Percentiles rank a stretch among this genome's conserved stretches.
These are phyloP conservation scores for Wickerhamiella sergipiensis DNA, from an alignment of 805 yeast species.

Conservation along the genomic window DNA sequence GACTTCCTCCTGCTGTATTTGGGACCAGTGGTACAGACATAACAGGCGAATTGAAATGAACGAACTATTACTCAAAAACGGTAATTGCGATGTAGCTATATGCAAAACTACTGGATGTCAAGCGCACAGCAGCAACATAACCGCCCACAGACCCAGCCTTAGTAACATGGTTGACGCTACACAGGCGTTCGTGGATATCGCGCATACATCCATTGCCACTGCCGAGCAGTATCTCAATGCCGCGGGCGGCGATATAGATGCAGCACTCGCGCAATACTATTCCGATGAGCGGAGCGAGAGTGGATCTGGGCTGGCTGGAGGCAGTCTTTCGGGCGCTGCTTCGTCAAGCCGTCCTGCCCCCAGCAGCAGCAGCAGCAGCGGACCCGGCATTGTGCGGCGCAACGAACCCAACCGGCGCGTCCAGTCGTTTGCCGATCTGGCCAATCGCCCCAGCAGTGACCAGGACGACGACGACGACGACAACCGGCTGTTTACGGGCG, in stretches of 20 bases:
- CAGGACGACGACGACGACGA: constrained; percentile 18
- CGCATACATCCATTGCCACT: neutral
- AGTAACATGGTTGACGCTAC: neutral
- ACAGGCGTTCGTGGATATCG: neutral
- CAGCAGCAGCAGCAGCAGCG: neutral
- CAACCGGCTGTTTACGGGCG: constrained; percentile 39
- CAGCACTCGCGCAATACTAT: neutral
- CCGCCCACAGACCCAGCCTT: neutral
- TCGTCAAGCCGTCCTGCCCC: too few relatives aligned
- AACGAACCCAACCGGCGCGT: constrained; percentile 11
- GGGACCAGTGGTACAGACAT: too few relatives aligned
- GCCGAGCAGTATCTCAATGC: neutral
- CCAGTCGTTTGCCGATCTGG: constrained; percentile 22
- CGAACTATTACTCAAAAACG: too few relatives aligned
- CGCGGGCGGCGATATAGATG: neutral
- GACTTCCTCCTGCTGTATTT: too few relatives aligned
- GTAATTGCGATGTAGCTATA: too few relatives aligned
- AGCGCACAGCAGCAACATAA: too few relatives aligned
- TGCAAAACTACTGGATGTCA: too few relatives aligned
- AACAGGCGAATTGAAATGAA: too few relatives aligned
- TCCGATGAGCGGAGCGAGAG: neutral
- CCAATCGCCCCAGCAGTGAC: constrained; percentile 2
- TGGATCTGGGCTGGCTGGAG: neutral
- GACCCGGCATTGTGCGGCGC: too few relatives aligned
- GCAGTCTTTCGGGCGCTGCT: too few relatives aligned